Conservation (phyloP, 108 stramenopile species). For the Epipyxis sp. region DNA sequence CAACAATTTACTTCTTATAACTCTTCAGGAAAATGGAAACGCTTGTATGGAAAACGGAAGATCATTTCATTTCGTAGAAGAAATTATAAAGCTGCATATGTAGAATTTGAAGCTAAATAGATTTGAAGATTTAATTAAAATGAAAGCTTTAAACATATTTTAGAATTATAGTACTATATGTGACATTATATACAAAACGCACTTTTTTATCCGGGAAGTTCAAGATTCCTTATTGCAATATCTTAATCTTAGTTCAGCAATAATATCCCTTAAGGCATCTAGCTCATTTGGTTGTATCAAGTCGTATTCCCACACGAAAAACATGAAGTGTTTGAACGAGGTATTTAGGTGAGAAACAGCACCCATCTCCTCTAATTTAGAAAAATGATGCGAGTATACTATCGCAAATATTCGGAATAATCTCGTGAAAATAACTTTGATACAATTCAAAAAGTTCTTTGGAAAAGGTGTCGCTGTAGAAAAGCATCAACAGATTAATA, state of each 20-base stretch:
- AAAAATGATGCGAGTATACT: slow-evolving; percentile 55
- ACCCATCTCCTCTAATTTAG: slow-evolving; percentile 47
- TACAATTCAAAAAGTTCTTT: slow-evolving; percentile 43
- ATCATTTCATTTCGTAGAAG: slow-evolving; percentile 1
- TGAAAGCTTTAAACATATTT: no score
- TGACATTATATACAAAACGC: no score
- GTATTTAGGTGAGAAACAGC: slow-evolving; percentile 62
- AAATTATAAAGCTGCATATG: slow-evolving; percentile 28
- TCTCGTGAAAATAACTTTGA: slow-evolving; percentile 52
- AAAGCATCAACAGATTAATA: slow-evolving; percentile 29
- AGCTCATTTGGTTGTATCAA: slow-evolving; percentile 47
- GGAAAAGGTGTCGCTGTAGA: slow-evolving; percentile 39
- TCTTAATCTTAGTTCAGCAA: not conserved
- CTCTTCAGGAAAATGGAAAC: slow-evolving; percentile 23
- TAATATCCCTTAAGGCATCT: slow-evolving; percentile 46
- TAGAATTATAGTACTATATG: no score
- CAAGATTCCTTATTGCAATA: not conserved
- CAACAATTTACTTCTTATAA: not conserved
- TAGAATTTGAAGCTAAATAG: slow-evolving; percentile 2
- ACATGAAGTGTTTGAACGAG: slow-evolving; percentile 65
- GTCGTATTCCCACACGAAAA: slow-evolving; percentile 55
- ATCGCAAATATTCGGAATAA: slow-evolving; percentile 60
- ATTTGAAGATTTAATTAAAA: no score
- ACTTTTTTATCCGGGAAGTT: no score
- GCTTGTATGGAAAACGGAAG: slow-evolving; percentile 30